phyloP scores from a whole-genome alignment of 2,329 filamentous ascomycete genomes.

The Cladobotryum protrusum region DNA sequence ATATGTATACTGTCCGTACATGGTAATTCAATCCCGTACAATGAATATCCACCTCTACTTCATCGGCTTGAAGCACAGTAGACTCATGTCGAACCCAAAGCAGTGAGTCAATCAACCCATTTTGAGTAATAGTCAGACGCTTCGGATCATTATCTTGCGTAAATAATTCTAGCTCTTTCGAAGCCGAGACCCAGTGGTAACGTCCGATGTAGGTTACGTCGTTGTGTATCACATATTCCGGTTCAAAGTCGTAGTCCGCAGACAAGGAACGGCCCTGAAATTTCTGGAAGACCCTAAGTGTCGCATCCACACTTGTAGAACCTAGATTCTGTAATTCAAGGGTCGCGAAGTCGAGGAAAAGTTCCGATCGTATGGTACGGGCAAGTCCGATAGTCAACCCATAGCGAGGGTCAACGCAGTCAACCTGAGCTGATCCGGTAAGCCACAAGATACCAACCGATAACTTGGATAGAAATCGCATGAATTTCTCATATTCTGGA shows the following conservation, averaged over 20 bases:
- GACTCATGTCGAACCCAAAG: background rate
- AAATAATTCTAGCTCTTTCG: background rate
- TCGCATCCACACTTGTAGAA: background rate
- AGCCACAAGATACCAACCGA: slow-evolving; percentile 9
- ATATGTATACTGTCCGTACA: background rate
- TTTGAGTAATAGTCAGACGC: background rate
- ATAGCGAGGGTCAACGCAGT: slow-evolving; percentile 7
- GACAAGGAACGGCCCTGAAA: background rate
- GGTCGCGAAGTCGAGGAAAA: slow-evolving; percentile 4
- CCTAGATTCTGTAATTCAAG: slow-evolving; percentile 2
- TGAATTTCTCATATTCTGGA: background rate
- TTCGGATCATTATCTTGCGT: background rate
- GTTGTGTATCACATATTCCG: background rate
- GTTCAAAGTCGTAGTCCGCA: background rate
- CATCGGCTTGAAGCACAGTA: background rate
- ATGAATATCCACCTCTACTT: slow-evolving; percentile 3
- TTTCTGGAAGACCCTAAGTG: background rate
- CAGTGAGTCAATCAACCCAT: background rate
- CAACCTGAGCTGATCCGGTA: slow-evolving; percentile 5
- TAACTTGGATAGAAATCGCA: slow-evolving; percentile 14
- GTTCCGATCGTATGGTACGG: slow-evolving; percentile 1
- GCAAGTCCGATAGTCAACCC: slow-evolving; percentile 5
- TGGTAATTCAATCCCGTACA: slow-evolving; percentile 7
- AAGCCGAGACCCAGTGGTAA: background rate
- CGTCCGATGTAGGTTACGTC: background rate